Conservation (phyloP, 2,329 filamentous ascomycete species). For the Diplodia scrobiculata region DNA sequence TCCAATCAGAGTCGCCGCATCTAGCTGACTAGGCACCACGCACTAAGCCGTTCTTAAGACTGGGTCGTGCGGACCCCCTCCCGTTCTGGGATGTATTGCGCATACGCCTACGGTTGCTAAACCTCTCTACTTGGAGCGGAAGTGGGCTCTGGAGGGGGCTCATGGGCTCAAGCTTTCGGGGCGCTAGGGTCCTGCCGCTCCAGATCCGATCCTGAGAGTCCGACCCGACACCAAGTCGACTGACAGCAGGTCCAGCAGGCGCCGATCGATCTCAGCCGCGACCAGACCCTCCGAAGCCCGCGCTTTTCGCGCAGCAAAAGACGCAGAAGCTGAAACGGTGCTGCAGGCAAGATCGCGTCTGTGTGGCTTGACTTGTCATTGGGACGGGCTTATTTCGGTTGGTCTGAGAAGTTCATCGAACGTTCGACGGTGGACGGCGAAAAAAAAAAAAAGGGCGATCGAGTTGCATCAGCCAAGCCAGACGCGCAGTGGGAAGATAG, state of each 20-base stretch:
- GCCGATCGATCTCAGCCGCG: too few species aligned
- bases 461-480: slow-evolving; percentile 8
- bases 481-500: not conserved
- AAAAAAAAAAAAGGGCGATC: not conserved
- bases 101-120: too few species aligned
- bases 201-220: not conserved
- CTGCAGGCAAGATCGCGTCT: not conserved
- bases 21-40: too few species aligned
- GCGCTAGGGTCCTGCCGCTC: slow-evolving; percentile 13
- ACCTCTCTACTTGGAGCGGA: not conserved
- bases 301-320: too few species aligned
- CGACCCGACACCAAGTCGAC: not conserved
- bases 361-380: not conserved
- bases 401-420: slow-evolving; percentile 1
- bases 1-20: too few species aligned
- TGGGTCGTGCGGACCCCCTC: too few species aligned
- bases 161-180: slow-evolving; percentile 22
- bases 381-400: not conserved
- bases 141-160: slow-evolving; percentile 6
- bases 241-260: too few species aligned
- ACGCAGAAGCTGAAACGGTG: not conserved
- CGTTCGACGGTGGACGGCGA: not conserved
- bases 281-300: too few species aligned
- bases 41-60: too few species aligned
- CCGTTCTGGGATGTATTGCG: too few species aligned